Percentiles rank a stretch among this genome's conserved stretches.
phyloP scores from a whole-genome alignment of 1,139 yeast species.

The Scheffersomyces titani region DNA sequence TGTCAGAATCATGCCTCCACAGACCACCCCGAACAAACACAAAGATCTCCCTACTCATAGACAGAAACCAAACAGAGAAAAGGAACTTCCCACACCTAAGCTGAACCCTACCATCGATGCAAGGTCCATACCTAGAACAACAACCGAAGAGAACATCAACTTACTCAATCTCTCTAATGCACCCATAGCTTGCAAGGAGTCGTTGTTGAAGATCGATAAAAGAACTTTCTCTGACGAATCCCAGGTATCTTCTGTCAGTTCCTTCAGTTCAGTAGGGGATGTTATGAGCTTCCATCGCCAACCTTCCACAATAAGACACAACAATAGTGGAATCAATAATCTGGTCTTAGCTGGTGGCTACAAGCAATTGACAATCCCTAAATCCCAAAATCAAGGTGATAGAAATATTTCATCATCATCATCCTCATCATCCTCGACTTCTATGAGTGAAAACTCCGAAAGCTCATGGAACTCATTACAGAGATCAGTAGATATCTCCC shows the following conservation, averaged over 20 bases:
- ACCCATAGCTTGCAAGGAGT: conserved; percentile 7
- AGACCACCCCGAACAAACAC: neutral
- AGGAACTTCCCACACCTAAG: neutral
- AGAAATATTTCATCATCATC: neutral
- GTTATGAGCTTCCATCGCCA: conserved; percentile 20
- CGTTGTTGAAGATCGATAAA: conserved; percentile 22
- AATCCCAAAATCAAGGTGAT: neutral
- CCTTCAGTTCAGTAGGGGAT: conserved; percentile 40
- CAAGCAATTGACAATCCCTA: neutral
- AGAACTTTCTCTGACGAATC: conserved; percentile 43
- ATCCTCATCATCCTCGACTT: conserved; percentile 7
- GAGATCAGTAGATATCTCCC: conserved; percentile 31
- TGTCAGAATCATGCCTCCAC: conserved; percentile 3
- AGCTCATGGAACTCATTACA: conserved; percentile 40
- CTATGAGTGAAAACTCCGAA: conserved; percentile 9
- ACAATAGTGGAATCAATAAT: neutral
- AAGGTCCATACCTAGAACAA: conserved; percentile 8
- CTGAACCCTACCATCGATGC: neutral
- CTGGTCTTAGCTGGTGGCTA: neutral
- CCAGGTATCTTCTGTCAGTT: conserved; percentile 38
- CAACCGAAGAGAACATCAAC: conserved; percentile 12
- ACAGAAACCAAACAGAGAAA: neutral
- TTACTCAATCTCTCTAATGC: conserved; percentile 12
- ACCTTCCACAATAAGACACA: neutral
- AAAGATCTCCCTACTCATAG: neutral